Percentiles rank a stretch among this genome's conserved stretches.
phyloP scores from a whole-genome alignment of 805 yeast genomes.

The Vanderwaltozyma verrucispora region DNA sequence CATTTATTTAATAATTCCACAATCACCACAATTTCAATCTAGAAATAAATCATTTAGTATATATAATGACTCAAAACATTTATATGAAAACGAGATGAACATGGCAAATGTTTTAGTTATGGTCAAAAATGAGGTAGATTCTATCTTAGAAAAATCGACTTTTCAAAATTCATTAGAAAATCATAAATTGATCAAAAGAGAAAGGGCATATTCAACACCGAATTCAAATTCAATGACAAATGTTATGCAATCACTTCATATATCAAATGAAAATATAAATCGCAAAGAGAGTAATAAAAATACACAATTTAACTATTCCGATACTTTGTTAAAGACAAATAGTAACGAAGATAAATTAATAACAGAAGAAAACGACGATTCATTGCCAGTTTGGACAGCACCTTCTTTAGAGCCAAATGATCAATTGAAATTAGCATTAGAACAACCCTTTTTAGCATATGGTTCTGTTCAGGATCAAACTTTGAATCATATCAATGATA shows the following conservation, averaged over 20 bases:
- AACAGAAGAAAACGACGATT: conserved; percentile 16
- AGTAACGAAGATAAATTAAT: too few relatives aligned
- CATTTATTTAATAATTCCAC: conserved; percentile 31
- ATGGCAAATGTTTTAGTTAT: conserved; percentile 33
- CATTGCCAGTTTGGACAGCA: conserved; percentile 29
- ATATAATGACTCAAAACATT: conserved; percentile 28
- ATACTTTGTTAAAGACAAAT: too few relatives aligned
- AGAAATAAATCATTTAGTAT: conserved; percentile 32
- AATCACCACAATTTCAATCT: conserved; percentile 32
- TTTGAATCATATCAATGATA: too few relatives aligned
- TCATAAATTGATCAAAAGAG: conserved; percentile 12
- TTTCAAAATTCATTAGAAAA: conserved; percentile 7
- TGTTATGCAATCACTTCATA: too few relatives aligned
- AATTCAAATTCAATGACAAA: neutral
- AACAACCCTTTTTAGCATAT: neutral
- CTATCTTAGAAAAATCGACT: conserved; percentile 15
- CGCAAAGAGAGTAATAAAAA: too few relatives aligned
- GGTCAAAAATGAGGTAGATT: conserved; percentile 27
- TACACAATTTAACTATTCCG: too few relatives aligned
- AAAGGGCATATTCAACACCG: conserved; percentile 29
- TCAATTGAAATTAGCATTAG: conserved; percentile 27
- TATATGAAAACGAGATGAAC: conserved; percentile 29
- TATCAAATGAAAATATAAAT: too few relatives aligned
- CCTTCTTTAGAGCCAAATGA: conserved; percentile 33
- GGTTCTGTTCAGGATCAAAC: neutral